phyloP scores from a whole-genome alignment of 192 early-diverging fungal genomes.

The Geosiphon pyriformis region DNA sequence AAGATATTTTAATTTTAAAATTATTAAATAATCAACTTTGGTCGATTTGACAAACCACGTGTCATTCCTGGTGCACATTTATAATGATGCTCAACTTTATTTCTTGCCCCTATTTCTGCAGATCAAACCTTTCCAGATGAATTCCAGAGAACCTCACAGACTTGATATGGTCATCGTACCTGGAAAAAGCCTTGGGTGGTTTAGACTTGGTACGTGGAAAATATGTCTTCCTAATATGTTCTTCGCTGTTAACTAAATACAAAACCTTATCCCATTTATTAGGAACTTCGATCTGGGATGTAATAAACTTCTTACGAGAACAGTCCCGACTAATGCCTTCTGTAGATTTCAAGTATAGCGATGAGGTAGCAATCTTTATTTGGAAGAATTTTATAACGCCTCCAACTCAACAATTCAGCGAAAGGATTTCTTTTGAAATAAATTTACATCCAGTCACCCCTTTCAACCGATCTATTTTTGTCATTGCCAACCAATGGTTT shows the following conservation, averaged over 20 bases:
- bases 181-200: conserved; percentile 49
- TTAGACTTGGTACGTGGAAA: conserved; percentile 40
- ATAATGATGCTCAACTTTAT: no score
- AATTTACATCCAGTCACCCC: conserved; percentile 42
- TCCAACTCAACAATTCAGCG: no score
- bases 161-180: conserved; percentile 50
- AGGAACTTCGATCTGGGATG: conserved; percentile 59
- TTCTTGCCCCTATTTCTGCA: no score
- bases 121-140: no score
- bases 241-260: not conserved
- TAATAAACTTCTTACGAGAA: conserved; percentile 49
- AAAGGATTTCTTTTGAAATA: no score
- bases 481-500: conserved; percentile 44
- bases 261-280: no score
- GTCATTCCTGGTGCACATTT: no score
- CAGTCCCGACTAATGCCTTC: conserved; percentile 44
- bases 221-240: not conserved
- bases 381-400: no score
- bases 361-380: conserved; percentile 47
- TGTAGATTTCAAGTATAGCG: conserved; percentile 60
- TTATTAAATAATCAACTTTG: no score
- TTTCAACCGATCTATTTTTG: conserved; percentile 38
- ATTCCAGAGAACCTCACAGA: conserved; percentile 23
- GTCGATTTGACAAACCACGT: no score
- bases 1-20: no score